Evolutionary conservation across 2,329 filamentous ascomycete species (phyloP).

Genomic region (Diaporthe sp.): DNA sequence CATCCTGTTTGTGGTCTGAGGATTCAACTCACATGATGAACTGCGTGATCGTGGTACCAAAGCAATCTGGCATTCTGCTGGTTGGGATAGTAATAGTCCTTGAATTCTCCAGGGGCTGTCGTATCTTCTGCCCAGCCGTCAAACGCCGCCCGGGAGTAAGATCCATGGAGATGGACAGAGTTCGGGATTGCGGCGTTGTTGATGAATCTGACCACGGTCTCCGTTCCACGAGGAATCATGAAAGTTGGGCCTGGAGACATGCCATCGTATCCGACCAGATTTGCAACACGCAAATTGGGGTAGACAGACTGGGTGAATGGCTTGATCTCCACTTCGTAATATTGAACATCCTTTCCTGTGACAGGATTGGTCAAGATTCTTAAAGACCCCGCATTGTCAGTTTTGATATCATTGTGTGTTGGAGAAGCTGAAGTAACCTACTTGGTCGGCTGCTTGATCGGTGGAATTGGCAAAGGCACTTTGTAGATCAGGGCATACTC

Average conservation of each 20-base stretch:
- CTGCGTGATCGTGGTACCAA: conserved; percentile 68
- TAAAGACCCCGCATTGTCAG: not conserved
- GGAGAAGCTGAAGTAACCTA: conserved; percentile 44
- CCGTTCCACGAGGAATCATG: conserved; percentile 59
- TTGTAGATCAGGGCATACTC: conserved; percentile 54
- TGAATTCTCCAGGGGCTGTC: conserved; percentile 64
- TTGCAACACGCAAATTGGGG: conserved; percentile 49
- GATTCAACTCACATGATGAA: conserved; percentile 43
- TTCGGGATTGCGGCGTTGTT: conserved; percentile 60
- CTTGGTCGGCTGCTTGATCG: conserved; percentile 55
- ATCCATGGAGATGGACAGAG: conserved; percentile 68
- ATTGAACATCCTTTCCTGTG: conserved; percentile 51
- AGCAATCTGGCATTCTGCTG: conserved; percentile 63
- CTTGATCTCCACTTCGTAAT: conserved; percentile 52
- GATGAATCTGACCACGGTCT: conserved; percentile 66
- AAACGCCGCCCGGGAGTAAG: conserved; percentile 60
- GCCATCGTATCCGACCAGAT: conserved; percentile 64
- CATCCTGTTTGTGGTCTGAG: no score
- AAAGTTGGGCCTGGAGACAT: conserved; percentile 67
- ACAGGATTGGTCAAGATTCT: conserved; percentile 52
- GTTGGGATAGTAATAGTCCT: conserved; percentile 75
- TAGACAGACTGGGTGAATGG: conserved; percentile 52
- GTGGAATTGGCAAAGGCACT: conserved; percentile 58
- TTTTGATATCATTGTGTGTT: not conserved
- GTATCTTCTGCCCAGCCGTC: conserved; percentile 65